Conservation (phyloP, 352 stramenopile species). For the Phytopythium sindhum region DNA sequence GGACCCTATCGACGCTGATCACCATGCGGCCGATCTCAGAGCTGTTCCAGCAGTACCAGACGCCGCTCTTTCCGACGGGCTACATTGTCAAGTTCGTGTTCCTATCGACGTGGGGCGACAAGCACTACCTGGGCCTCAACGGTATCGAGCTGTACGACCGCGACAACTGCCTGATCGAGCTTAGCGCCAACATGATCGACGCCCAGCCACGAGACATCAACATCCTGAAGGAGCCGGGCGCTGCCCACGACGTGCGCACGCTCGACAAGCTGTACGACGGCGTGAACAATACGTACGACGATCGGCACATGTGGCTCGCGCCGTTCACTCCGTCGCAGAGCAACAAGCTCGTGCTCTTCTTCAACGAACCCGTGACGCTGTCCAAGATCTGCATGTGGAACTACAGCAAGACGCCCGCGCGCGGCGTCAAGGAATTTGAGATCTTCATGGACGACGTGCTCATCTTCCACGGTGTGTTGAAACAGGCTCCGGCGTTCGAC, state of each 20-base stretch:
- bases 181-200: constrained; percentile 51
- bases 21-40: constrained; percentile 53
- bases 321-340: constrained; percentile 52
- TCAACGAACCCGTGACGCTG: constrained; percentile 73
- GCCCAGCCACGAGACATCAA: constrained; percentile 79
- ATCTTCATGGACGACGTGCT: constrained; percentile 84
- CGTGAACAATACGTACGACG: constrained; percentile 74
- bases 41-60: constrained; percentile 87
- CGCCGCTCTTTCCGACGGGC: constrained; percentile 72
- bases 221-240: constrained; percentile 68
- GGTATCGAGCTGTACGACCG: constrained; percentile 73
- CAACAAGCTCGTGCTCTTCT: constrained; percentile 78
- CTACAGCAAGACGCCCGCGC: constrained; percentile 80
- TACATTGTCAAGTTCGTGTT: constrained; percentile 88
- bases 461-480: constrained; percentile 61
- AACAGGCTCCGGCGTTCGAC: constrained; percentile 35
- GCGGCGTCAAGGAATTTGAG: constrained; percentile 78
- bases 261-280: constrained; percentile 77
- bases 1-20: neutral
- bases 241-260: constrained; percentile 55
- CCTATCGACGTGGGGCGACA: constrained; percentile 70
- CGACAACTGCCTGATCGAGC: constrained; percentile 37
- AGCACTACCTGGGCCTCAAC: constrained; percentile 79
- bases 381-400: constrained; percentile 85
- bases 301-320: constrained; percentile 73